phyloP scores from a whole-genome alignment of 2,329 filamentous ascomycete species.

The Verticillium zaregamsianum region DNA sequence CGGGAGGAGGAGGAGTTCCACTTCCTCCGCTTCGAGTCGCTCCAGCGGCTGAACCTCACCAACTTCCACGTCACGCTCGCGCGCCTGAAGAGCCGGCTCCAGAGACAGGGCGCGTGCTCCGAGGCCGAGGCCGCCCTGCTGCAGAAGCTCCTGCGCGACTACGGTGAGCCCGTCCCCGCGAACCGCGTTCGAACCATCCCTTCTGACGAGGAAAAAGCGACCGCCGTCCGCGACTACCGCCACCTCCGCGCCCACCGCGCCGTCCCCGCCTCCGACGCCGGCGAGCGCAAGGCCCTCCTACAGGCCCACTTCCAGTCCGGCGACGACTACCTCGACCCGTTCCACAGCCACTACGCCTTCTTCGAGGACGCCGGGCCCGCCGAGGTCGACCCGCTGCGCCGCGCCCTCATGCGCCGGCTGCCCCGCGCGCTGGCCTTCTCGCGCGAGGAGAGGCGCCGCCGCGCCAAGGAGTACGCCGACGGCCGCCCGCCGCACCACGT shows the following conservation, averaged over 20 bases:
- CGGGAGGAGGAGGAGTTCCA: neutral
- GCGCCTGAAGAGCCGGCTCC: neutral
- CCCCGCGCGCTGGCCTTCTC: neutral
- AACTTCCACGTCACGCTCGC: neutral
- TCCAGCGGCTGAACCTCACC: neutral
- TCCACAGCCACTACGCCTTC: neutral
- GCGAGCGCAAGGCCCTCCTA: neutral
- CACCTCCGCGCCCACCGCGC: neutral
- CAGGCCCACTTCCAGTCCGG: neutral
- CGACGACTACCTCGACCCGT: neutral
- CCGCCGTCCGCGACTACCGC: neutral
- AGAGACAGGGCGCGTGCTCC: neutral
- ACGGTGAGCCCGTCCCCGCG: neutral
- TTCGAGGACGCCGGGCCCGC: neutral
- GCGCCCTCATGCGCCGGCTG: neutral
- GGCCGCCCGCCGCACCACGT: neutral
- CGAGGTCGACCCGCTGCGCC: neutral
- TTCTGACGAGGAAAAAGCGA: too few species aligned
- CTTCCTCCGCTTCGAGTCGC: neutral
- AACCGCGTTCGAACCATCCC: too few species aligned
- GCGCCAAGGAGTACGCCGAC: neutral
- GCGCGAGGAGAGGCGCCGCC: neutral
- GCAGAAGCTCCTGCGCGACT: neutral
- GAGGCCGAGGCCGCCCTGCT: neutral
- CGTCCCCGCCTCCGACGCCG: neutral